Conservation (phyloP, 345 rosid species). For the Jatropha curcas region DNA sequence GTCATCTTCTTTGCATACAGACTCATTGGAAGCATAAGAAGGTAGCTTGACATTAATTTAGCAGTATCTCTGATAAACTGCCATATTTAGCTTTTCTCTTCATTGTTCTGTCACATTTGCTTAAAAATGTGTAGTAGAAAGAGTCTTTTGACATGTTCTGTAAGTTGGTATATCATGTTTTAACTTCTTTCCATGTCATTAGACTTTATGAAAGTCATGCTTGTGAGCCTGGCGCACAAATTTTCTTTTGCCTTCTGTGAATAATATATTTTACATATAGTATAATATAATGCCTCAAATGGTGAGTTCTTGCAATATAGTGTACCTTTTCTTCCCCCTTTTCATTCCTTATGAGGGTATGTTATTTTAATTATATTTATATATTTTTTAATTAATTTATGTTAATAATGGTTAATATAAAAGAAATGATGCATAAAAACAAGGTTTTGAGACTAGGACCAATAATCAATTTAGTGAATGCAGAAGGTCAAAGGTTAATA, state of each 20-base stretch:
- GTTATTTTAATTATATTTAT: too few relatives aligned
- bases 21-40: neutral
- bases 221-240: neutral
- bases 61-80: neutral
- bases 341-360: too few relatives aligned
- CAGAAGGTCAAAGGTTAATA: too few relatives aligned
- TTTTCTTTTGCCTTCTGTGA: neutral
- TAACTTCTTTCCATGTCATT: neutral
- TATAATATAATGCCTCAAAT: neutral
- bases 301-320: too few relatives aligned
- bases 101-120: too few relatives aligned
- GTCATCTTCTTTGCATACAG: neutral
- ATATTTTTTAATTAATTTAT: too few relatives aligned
- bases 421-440: too few relatives aligned
- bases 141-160: constrained; percentile 20
- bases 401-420: too few relatives aligned
- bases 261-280: too few relatives aligned
- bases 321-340: too few relatives aligned
- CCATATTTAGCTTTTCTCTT: neutral
- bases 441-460: too few relatives aligned
- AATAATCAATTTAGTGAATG: too few relatives aligned
- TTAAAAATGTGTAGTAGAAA: neutral
- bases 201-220: neutral
- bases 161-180: constrained; percentile 6
- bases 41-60: neutral